phyloP scores from a whole-genome alignment of 768 basidiomycete species.

The Leccinum subgranulosum region DNA sequence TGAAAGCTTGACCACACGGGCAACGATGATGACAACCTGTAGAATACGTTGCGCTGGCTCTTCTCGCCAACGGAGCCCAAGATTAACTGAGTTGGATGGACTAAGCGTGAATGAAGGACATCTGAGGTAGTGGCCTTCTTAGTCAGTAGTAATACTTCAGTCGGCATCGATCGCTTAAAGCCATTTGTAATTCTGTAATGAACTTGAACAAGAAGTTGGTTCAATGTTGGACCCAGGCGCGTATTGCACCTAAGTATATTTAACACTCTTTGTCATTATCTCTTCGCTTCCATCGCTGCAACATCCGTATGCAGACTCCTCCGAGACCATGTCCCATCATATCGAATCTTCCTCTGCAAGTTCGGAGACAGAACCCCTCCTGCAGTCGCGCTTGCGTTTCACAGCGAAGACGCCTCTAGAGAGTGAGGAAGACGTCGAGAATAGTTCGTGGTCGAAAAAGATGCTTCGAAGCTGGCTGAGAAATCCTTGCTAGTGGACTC shows the following conservation, averaged over 20 bases:
- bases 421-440: neutral
- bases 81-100: too few species aligned
- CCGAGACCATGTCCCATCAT: constrained; percentile 3
- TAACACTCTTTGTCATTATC: neutral
- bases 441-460: constrained; percentile 10
- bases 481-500: constrained; percentile 3
- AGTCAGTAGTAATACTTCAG: too few species aligned
- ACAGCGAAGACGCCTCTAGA: neutral
- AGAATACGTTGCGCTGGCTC: too few species aligned
- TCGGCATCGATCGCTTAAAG: neutral
- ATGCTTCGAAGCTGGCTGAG: neutral
- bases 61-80: neutral
- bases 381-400: constrained; percentile 1
- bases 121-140: too few species aligned
- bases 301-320: neutral
- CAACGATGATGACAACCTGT: too few species aligned
- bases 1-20: too few species aligned
- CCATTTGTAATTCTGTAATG: too few species aligned
- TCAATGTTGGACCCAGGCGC: too few species aligned
- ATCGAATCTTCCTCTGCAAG: neutral
- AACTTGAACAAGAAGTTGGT: too few species aligned
- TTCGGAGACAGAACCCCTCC: constrained; percentile 23
- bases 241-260: neutral
- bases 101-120: too few species aligned
- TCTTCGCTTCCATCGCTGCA: neutral